A percentile compares a stretch with the other conserved stretches of the same genome.
Evolutionary conservation across 805 yeast genomes (phyloP).

Genomic region (Kluyveromyces dobzhanskii): DNA sequence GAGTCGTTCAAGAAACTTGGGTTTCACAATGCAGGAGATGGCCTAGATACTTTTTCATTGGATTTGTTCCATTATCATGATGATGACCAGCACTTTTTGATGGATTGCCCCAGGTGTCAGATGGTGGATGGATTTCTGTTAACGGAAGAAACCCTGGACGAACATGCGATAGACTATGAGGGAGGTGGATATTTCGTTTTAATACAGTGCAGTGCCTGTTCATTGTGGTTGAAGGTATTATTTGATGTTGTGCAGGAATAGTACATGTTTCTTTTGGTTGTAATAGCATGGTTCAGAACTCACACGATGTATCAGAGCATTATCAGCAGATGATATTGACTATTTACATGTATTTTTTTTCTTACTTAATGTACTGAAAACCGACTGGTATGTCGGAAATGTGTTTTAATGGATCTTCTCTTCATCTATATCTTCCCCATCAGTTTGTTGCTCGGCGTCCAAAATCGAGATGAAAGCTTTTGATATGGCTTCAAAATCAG

Average conservation of each 20-base stretch:
- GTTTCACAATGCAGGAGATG: constrained; percentile 44
- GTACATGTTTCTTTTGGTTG: too few species aligned
- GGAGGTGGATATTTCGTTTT: constrained; percentile 56
- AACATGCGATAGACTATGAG: constrained; percentile 35
- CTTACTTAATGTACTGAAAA: too few species aligned
- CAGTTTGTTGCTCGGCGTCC: constrained; percentile 40
- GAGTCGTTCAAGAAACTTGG: constrained; percentile 28
- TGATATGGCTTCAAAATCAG: constrained; percentile 66
- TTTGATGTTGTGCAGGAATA: constrained; percentile 36
- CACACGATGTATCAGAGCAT: too few species aligned
- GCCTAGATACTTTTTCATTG: constrained; percentile 58
- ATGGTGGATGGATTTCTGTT: constrained; percentile 45
- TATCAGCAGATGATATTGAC: too few species aligned
- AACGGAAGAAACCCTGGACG: constrained; percentile 52
- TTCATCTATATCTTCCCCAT: neutral
- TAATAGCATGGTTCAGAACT: too few species aligned
- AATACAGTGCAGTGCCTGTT: constrained; percentile 76
- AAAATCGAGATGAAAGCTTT: constrained; percentile 58
- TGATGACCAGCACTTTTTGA: constrained; percentile 24
- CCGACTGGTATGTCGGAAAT: too few species aligned
- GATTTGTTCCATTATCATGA: constrained; percentile 49
- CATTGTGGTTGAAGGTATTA: constrained; percentile 74
- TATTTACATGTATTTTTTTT: too few species aligned
- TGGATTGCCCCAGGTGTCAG: constrained; percentile 63
- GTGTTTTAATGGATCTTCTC: too few species aligned